Evolutionary conservation across 1,284 basidiomycete genomes (phyloP).

Genomic region (Pseudozyma thailandica): DNA sequence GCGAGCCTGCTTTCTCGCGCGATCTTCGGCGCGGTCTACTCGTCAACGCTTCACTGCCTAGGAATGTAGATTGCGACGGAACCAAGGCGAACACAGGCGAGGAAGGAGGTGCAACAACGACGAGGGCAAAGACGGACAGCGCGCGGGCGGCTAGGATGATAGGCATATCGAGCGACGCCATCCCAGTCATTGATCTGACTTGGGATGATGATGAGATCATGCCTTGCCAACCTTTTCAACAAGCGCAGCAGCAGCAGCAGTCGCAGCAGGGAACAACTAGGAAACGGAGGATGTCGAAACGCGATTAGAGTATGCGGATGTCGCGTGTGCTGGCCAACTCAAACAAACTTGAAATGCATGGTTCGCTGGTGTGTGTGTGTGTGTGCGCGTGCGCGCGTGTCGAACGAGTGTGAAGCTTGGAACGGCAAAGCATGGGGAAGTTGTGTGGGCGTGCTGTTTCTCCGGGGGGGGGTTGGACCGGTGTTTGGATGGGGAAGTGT

Average conservation of each 20-base stretch:
- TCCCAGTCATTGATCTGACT: conserved; percentile 41
- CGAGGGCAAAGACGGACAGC: neutral
- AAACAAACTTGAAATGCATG: too few relatives aligned
- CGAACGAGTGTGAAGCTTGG: too few relatives aligned
- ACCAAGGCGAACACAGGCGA: neutral
- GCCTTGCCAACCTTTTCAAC: neutral
- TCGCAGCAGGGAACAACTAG: neutral
- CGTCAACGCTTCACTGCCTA: neutral
- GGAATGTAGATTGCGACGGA: neutral
- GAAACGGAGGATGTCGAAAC: conserved; percentile 31
- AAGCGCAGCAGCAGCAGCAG: conserved; percentile 1
- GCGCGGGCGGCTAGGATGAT: neutral
- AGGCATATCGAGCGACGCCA: conserved; percentile 15
- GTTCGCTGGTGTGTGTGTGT: too few relatives aligned
- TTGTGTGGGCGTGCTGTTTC: too few relatives aligned
- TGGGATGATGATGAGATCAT: conserved; percentile 37
- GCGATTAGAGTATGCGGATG: too few relatives aligned
- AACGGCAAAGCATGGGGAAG: too few relatives aligned
- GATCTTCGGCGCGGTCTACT: conserved; percentile 44
- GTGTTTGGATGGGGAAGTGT: too few relatives aligned
- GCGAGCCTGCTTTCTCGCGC: conserved; percentile 46
- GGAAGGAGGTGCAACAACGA: neutral
- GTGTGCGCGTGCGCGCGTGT: too few relatives aligned
- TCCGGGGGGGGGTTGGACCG: too few relatives aligned
- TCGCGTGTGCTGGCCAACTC: too few relatives aligned